phyloP scores from a whole-genome alignment of 163 green algal species.

The Chloromonas sp. region DNA sequence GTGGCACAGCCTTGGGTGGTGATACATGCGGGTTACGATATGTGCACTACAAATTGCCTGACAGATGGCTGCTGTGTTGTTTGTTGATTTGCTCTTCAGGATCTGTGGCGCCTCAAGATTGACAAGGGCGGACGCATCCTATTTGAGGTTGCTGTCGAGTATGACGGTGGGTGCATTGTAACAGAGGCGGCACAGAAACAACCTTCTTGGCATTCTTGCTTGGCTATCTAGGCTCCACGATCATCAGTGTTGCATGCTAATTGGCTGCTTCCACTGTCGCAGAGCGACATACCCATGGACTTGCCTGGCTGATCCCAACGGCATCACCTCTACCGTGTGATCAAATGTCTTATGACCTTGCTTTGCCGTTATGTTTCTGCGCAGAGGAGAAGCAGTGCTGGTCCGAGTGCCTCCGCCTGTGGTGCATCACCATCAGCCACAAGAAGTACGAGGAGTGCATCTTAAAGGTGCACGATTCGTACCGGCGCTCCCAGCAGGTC shows the following conservation, averaged over 20 bases:
- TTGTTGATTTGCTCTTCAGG: slow-evolving; percentile 7
- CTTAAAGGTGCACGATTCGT: slow-evolving; percentile 27
- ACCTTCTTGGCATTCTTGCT: no score
- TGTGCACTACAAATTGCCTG: neutral
- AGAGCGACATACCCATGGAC: neutral
- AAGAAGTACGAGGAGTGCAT: slow-evolving; percentile 42
- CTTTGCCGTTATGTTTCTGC: neutral
- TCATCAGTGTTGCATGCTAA: no score
- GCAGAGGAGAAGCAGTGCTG: slow-evolving; percentile 5
- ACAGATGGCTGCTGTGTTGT: no score
- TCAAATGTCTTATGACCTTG: no score
- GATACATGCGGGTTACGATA: no score
- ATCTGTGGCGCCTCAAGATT: slow-evolving; percentile 48
- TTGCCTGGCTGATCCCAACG: no score
- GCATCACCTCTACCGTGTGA: no score
- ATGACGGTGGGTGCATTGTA: slow-evolving; percentile 43
- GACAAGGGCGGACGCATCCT: slow-evolving; percentile 43
- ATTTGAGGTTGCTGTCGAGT: slow-evolving; percentile 55
- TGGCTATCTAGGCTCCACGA: no score
- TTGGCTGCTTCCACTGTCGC: no score
- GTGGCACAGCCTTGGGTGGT: neutral
- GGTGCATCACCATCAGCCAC: slow-evolving; percentile 48
- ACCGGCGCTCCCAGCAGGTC: slow-evolving; percentile 27
- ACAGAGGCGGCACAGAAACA: neutral
- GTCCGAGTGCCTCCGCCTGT: slow-evolving; percentile 9